phyloP scores from a whole-genome alignment of 2,329 filamentous ascomycete species.

The Pseudonectria foliicola region DNA sequence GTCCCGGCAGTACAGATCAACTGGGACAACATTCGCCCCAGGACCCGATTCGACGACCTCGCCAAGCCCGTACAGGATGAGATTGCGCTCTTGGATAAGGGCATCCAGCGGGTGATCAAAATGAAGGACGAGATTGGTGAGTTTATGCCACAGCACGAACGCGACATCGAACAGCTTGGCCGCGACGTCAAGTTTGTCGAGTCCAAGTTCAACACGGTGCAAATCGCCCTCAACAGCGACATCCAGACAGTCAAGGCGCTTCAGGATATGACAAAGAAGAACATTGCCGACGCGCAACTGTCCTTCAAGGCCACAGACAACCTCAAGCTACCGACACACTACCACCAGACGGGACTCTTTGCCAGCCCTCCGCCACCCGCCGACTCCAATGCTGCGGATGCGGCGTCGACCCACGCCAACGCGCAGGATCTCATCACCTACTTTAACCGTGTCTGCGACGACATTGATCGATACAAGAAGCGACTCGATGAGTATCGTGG shows the following conservation, averaged over 20 bases:
- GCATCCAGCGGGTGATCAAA: slow-evolving; percentile 72
- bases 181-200: slow-evolving; percentile 43
- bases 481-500: slow-evolving; percentile 37
- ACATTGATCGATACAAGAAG: slow-evolving; percentile 36
- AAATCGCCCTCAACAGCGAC: slow-evolving; percentile 45
- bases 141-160: slow-evolving; percentile 51
- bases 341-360: slow-evolving; percentile 41
- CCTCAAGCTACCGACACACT: slow-evolving; percentile 58
- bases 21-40: slow-evolving; percentile 69
- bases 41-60: slow-evolving; percentile 87
- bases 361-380: slow-evolving; percentile 25
- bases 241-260: slow-evolving; percentile 58
- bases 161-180: slow-evolving; percentile 39
- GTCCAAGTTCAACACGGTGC: slow-evolving; percentile 39
- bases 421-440: slow-evolving; percentile 38
- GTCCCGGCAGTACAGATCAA: slow-evolving; percentile 73
- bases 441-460: slow-evolving; percentile 37
- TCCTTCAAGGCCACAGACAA: slow-evolving; percentile 70
- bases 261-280: slow-evolving; percentile 50
- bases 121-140: slow-evolving; percentile 71
- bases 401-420: slow-evolving; percentile 29
- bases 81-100: slow-evolving; percentile 70
- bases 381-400: slow-evolving; percentile 24
- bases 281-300: slow-evolving; percentile 62
- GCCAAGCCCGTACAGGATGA: slow-evolving; percentile 72